Evolutionary conservation across 257 asterid genomes (phyloP).

Genomic region (Ligustrum vulgare): DNA sequence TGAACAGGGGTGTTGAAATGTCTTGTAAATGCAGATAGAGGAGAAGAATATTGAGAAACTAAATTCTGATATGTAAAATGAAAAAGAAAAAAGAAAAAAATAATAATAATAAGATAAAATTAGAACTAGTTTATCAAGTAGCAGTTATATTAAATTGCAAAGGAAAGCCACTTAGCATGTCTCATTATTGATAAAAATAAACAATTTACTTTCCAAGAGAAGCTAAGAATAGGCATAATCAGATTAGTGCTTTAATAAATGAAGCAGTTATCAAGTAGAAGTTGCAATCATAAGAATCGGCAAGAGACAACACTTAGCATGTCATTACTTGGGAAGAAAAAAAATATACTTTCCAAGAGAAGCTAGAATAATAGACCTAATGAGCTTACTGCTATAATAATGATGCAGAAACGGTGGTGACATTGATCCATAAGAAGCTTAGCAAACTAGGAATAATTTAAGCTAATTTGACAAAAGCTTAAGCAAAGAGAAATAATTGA

Average conservation of each 20-base stretch:
- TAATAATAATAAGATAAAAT: no score
- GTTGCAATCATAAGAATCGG: neutral
- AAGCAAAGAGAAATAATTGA: neutral
- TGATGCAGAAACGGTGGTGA: slow-evolving; percentile 2
- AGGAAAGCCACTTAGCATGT: slow-evolving; percentile 20
- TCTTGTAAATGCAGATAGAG: neutral
- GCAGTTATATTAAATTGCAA: neutral
- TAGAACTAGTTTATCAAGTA: neutral
- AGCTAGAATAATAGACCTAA: neutral
- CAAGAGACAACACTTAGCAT: slow-evolving; percentile 18
- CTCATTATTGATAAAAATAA: slow-evolving; percentile 2
- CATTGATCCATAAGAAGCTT: slow-evolving; percentile 7
- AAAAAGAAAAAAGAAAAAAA: neutral
- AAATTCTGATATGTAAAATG: neutral
- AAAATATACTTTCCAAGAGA: neutral
- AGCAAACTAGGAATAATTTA: neutral
- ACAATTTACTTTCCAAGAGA: neutral
- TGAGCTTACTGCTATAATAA: neutral
- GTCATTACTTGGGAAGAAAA: slow-evolving; percentile 4
- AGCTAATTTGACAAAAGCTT: slow-evolving; percentile 8
- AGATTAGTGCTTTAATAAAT: slow-evolving; percentile 1
- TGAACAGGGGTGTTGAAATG: neutral
- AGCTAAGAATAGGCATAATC: neutral
- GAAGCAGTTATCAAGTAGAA: slow-evolving; percentile 8
- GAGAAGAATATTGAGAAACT: neutral